Evolutionary conservation across 768 basidiomycete genomes (phyloP).

Genomic region (Tulasnella sp.): DNA sequence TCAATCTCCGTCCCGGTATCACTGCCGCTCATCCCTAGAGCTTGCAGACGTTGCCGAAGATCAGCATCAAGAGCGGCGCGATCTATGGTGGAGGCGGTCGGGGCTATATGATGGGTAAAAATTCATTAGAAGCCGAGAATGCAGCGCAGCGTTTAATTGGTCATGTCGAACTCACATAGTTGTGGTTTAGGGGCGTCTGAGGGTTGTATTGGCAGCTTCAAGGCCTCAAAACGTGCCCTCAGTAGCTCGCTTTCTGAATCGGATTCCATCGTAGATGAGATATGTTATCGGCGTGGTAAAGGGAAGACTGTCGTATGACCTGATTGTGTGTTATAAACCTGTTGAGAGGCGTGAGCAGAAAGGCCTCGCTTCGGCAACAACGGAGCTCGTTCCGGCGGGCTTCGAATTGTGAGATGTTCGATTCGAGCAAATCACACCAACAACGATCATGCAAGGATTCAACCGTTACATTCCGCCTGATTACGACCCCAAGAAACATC

Average conservation of each 20-base stretch:
- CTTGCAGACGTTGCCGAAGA: conserved; percentile 10
- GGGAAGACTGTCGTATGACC: conserved; percentile 4
- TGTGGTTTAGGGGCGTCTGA: conserved; percentile 10
- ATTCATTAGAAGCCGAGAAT: not conserved
- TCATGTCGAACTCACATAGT: conserved; percentile 7
- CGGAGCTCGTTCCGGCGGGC: no score
- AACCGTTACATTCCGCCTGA: conserved; percentile 74
- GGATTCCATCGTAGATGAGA: conserved; percentile 8
- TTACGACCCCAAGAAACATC: conserved; percentile 53
- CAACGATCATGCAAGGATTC: conserved; percentile 39
- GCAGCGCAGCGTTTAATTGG: not conserved
- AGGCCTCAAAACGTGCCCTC: conserved; percentile 5
- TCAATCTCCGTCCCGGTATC: conserved; percentile 12
- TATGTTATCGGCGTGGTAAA: conserved; percentile 6
- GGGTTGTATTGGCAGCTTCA: conserved; percentile 7
- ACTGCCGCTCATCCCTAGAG: conserved; percentile 9
- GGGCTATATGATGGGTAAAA: conserved; percentile 1
- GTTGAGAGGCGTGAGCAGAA: not conserved
- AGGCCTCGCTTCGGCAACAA: not conserved
- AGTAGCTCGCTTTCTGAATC: conserved; percentile 14
- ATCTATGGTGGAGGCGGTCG: conserved; percentile 9
- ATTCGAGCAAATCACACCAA: not conserved
- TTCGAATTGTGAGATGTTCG: no score
- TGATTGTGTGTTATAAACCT: no score
- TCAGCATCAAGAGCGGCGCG: conserved; percentile 13